Evolutionary conservation across 768 basidiomycete genomes (phyloP), one percentile per base, ranked within the genome.

Genomic region (Mycena sanguinolenta): DNA sequence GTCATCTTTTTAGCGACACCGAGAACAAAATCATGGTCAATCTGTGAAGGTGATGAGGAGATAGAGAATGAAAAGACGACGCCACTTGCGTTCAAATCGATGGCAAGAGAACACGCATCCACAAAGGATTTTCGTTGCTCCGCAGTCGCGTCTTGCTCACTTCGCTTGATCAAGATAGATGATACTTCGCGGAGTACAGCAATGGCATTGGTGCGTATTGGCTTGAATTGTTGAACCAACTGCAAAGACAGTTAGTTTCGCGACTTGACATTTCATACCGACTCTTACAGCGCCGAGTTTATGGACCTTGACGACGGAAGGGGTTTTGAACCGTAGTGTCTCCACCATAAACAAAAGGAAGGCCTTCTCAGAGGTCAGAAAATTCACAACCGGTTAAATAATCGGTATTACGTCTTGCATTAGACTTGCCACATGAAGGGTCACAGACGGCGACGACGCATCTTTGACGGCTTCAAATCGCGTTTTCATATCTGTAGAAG

Each of bases 391-490:
- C 44, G 44, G 27, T 57, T 19, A 59, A 8, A 49, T n/a, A 32
- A 57, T 13, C 39, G 28, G n/a, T 14, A 54, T 62, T 67, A 89
- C 94, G 84, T 96, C 95, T 79, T 95, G 94, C 0, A 88, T 86
- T 58, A 96, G 80, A 16, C 89, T 88, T 3, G 90, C 92, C 4
- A 93, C 81, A 72, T 96, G 95, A 23, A 96, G 84, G n/a, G 89
- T 72, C 73, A 91, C 88, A 58, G 84, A 82, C 7, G 86, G 84
- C 7, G 88, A 84, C 25, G 80, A 76, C 16, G 81, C 79, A 12
- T 83, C 79, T 13, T 86, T 74, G 4, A 83, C 79, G 25, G 79
- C 82, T 27, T 81, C 80, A 71, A 95, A 89, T 25, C 88, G 87
- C 57, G 76, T 75, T 65, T 84, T 84, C 78, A 93, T 85, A 63